Evolutionary conservation across 2,329 filamentous ascomycete species (phyloP).

Genomic region (Sporothrix phasma): DNA sequence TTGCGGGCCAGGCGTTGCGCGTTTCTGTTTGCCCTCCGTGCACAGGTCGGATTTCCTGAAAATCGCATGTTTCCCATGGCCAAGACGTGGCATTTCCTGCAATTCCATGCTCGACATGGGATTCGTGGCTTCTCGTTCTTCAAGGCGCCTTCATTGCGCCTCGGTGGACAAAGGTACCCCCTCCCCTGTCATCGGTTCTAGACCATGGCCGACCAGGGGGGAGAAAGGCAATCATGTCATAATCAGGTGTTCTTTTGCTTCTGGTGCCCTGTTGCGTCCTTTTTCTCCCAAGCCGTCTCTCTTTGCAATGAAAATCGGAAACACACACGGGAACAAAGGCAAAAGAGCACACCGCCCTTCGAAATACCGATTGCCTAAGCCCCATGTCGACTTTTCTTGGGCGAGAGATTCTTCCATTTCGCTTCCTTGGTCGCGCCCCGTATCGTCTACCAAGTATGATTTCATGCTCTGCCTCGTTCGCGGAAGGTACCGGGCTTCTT

Average conservation of each 20-base stretch:
- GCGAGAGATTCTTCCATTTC: no score
- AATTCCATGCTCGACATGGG: background rate
- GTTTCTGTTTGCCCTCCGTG: background rate
- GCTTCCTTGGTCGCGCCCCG: background rate
- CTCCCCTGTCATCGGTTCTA: constrained; percentile 7
- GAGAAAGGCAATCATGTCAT: constrained; percentile 14
- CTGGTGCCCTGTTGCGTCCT: background rate
- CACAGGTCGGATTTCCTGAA: constrained; percentile 9
- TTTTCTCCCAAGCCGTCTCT: no score
- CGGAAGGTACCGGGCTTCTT: background rate
- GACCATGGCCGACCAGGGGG: background rate
- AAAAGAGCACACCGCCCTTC: background rate
- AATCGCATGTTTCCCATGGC: constrained; percentile 8
- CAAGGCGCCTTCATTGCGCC: background rate
- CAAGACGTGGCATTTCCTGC: background rate
- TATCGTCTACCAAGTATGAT: no score
- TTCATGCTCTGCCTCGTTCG: background rate
- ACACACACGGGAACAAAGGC: background rate
- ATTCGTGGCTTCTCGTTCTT: background rate
- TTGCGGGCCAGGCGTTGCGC: background rate
- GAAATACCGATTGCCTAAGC: background rate
- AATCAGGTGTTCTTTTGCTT: constrained; percentile 13
- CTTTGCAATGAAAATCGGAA: background rate
- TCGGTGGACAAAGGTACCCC: background rate
- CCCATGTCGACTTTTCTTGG: background rate